Evolutionary conservation across 1,284 basidiomycete genomes (phyloP), one percentile per base, ranked within the genome.

Genomic region (Vanrija humicola): DNA sequence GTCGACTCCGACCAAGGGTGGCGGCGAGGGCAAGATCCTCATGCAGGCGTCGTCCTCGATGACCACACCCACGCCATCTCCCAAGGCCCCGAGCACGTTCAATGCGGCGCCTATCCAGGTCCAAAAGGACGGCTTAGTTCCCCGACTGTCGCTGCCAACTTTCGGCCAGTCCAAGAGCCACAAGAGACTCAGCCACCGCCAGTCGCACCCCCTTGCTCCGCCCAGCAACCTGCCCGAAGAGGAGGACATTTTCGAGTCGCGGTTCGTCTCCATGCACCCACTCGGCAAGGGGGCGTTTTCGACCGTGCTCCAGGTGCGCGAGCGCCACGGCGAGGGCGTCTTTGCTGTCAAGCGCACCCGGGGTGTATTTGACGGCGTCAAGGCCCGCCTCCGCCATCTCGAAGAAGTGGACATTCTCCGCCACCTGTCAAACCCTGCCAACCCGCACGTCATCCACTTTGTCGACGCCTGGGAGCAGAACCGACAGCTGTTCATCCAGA

Each of bases 381-480:
- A 87, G 73, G 95, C 97, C 78, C 83, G 91, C 53, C 79, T 89
- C 52, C 88, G 95, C 28, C 82, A 97, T 64, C 83, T 92, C 6
- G 96, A 99, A 76, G 96, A 99, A 78, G 92, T 96, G 43, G 90
- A 97, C 66, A 86, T 96, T 59, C 82, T 98, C 38, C 84, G 89
- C 61, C 86, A 90, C 67, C 82, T 98, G 21, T 84, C 84, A 3
- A 73, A 57, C 28, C 56, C 26, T 19, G 69, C 69, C 43, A 86
- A 89, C 77, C 83, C 84, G 1, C 91, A 95, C 73, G 86, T 98
- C 18, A 83, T 98, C 46, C 83, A 82, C n/a, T 94, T 96, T 65
- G 82, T 91, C 56, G 91, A 96, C 77, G 93, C 91, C 55, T 98
- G 96, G 96, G 95, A 99, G 76, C 90, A 98, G 77, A 76, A 89